Base-by-base conservation (phyloP, 345 rosid species). In the Mallotus nudiflorus region DNA sequence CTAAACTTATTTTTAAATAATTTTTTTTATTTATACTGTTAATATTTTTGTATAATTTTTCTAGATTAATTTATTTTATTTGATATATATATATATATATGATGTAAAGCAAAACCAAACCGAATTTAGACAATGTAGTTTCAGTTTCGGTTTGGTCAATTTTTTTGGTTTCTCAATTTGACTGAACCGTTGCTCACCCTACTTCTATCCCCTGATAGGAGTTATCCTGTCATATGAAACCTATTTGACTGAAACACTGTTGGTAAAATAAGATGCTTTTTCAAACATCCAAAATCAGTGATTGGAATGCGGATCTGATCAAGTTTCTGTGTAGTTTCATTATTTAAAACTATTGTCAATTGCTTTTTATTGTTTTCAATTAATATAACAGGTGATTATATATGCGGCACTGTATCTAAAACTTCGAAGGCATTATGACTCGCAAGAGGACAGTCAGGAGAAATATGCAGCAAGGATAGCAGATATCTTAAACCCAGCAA, bases 361-460 rank as follows among this genome's bases (percentile, higher is more conserved):
- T 37, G 15, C 71, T 27, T 9, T 42, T 42, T 40, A 3, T n/a
- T 27, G 3, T 58, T 18, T 39, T 62, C 35, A 39, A 3, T 69
- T 49, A 24, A 27, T 53, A 53, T 46, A 35, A 24, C 90, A 95
- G 99, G 90, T 89, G 65, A 77, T 90, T 66, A 67, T 95, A 27
- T 80, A 58, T 24, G 88, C 90, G 31, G 87, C 83, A 5, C 70
- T 92, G 64, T 92, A 92, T 82, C 57, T 95, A 69, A 88, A 80
- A 82, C 90, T 95, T 18, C 63, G 65, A 68, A 80, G 74, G 55
- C 66, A 70, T 74, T 64, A 75, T 6, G 86, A 73, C 70, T 57
- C 65, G 33, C 59, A 69, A 70, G 84, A 80, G 42, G 73, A 76
- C 12, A 68, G 48, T 40, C 83, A 39, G 67, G 91, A 88, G 75